These are phyloP conservation scores for Eucalyptus caleyi DNA, from an alignment of 345 rosid genomes.

Conservation along the genomic window DNA sequence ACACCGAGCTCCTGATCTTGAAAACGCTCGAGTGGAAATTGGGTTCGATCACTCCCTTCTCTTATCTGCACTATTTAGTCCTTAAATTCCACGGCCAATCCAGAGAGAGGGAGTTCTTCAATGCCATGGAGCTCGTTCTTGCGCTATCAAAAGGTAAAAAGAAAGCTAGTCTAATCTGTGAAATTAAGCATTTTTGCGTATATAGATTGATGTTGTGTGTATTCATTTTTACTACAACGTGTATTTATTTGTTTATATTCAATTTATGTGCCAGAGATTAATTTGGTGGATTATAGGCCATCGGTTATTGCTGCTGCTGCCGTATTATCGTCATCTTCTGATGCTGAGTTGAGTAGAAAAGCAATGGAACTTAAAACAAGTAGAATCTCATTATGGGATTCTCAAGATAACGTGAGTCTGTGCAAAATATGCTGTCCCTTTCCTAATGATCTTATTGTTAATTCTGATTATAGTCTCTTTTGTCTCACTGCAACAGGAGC, in stretches of 20 bases:
- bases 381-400: constrained; percentile 31
- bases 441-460: background rate
- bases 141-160: constrained; percentile 41
- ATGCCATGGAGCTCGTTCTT: constrained; percentile 37
- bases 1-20: constrained; percentile 62
- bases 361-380: constrained; percentile 38
- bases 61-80: constrained; percentile 50
- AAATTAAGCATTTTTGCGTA: background rate
- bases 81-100: constrained; percentile 17
- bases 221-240: background rate
- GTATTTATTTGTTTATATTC: background rate
- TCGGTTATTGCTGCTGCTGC: constrained; percentile 73
- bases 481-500: constrained; percentile 34
- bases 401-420: constrained; percentile 37
- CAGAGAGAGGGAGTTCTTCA: constrained; percentile 19
- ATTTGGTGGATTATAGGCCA: constrained; percentile 50
- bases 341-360: constrained; percentile 31
- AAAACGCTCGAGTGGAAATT: constrained; percentile 69
- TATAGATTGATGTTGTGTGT: background rate
- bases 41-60: constrained; percentile 61
- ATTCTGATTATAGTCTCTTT: background rate
- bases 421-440: background rate
- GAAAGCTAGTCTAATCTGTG: background rate
- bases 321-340: constrained; percentile 44
- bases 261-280: constrained; percentile 32